Percentiles rank a stretch among this genome's conserved stretches.
phyloP scores from a whole-genome alignment of 768 basidiomycete species.

The Brasilioporus rufonigricans region DNA sequence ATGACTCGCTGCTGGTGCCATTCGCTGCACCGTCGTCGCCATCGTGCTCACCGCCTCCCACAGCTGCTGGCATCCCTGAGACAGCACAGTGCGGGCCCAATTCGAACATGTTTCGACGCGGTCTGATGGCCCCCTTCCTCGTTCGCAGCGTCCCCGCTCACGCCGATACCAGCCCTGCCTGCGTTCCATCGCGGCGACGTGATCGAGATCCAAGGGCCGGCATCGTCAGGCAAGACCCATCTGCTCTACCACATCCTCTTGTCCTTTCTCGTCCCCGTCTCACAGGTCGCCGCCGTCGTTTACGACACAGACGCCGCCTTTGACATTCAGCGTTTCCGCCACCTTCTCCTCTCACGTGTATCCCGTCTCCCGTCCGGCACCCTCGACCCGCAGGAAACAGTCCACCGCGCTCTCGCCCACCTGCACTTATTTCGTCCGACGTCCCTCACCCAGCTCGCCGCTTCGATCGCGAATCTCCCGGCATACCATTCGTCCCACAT shows the following conservation, averaged over 20 bases:
- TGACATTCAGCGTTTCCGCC: conserved; percentile 50
- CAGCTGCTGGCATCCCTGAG: conserved; percentile 46
- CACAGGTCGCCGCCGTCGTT: conserved; percentile 52
- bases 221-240: conserved; percentile 76
- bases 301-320: conserved; percentile 73
- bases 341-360: conserved; percentile 51
- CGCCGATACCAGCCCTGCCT: conserved; percentile 17
- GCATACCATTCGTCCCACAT: conserved; percentile 49
- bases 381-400: conserved; percentile 27
- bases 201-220: conserved; percentile 73
- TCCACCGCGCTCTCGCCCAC: conserved; percentile 43
- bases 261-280: conserved; percentile 53
- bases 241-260: conserved; percentile 66
- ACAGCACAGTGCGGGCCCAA: conserved; percentile 33
- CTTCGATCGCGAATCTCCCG: conserved; percentile 58
- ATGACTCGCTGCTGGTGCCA: too few species aligned
- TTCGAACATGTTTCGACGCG: neutral
- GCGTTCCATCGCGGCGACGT: conserved; percentile 56
- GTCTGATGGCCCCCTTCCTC: neutral
- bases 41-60: conserved; percentile 4
- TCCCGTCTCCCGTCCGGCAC: conserved; percentile 20
- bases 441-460: conserved; percentile 67
- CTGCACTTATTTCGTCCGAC: conserved; percentile 70
- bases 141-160: conserved; percentile 26
- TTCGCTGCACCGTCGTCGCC: neutral